Evolutionary conservation across 306 rosid genomes (phyloP).

Genomic region (Luffa acutangula): DNA sequence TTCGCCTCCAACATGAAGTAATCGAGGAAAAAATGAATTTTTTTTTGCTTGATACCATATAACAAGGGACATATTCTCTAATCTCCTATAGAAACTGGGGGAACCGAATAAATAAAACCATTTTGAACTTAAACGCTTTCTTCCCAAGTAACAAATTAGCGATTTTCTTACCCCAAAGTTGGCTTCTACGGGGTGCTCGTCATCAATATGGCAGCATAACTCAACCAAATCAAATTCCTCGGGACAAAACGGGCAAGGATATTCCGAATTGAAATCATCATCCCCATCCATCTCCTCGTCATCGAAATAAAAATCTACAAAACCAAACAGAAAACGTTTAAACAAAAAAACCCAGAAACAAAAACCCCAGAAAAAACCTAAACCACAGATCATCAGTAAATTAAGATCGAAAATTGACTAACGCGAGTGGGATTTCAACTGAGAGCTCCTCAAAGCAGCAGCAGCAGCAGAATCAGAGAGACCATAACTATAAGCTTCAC

Average conservation of each 20-base stretch:
- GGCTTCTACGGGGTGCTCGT: conserved; percentile 46
- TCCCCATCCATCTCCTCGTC: conserved; percentile 51
- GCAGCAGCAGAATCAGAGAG: conserved; percentile 24
- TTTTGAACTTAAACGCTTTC: not conserved
- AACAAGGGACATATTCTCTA: not conserved
- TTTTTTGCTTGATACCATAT: not conserved
- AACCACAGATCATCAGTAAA: not conserved
- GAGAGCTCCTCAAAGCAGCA: conserved; percentile 29
- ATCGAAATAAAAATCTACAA: conserved; percentile 45
- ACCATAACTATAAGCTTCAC: conserved; percentile 27
- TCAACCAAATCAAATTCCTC: conserved; percentile 59
- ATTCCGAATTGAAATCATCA: conserved; percentile 34
- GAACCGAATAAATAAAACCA: not conserved
- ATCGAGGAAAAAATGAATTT: not conserved
- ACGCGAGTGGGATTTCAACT: conserved; percentile 48
- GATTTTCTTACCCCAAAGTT: conserved; percentile 39
- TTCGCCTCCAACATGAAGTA: not conserved
- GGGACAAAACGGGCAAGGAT: conserved; percentile 54
- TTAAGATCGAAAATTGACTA: conserved; percentile 9
- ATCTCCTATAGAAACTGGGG: not conserved
- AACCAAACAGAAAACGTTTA: conserved; percentile 1
- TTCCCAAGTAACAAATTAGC: not conserved
- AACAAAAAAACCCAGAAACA: not conserved
- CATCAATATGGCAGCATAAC: conserved; percentile 53
- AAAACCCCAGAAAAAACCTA: not conserved